Percentiles rank a stretch among this genome's conserved stretches.
Evolutionary conservation across 805 yeast species (phyloP).

Genomic region (Hanseniaspora thailandica): DNA sequence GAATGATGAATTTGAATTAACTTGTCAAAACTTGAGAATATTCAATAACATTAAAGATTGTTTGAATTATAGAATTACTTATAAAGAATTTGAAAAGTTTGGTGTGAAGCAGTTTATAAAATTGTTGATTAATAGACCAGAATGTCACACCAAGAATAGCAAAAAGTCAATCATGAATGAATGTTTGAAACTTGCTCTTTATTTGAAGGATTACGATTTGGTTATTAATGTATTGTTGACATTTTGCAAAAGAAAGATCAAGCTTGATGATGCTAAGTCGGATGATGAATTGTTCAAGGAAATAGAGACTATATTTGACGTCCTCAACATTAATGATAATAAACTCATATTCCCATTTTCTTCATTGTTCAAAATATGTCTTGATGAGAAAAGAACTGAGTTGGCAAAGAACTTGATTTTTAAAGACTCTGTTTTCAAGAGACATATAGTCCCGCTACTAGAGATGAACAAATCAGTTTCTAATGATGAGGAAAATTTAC

Average conservation of each 20-base stretch:
- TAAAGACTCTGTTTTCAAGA: conserved; percentile 46
- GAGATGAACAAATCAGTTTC: conserved; percentile 52
- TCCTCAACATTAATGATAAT: conserved; percentile 21
- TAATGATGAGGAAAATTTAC: conserved; percentile 49
- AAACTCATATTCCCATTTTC: conserved; percentile 41
- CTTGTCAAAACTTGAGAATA: conserved; percentile 50
- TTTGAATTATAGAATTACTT: conserved; percentile 59
- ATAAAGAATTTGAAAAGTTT: conserved; percentile 37
- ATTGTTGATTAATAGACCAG: conserved; percentile 30
- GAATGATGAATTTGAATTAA: conserved; percentile 51
- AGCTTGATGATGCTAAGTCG: conserved; percentile 37
- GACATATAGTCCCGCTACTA: conserved; percentile 52
- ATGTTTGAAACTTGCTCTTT: conserved; percentile 49
- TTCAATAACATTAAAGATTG: conserved; percentile 55
- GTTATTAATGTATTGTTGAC: conserved; percentile 43
- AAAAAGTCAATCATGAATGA: conserved; percentile 45
- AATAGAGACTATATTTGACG: conserved; percentile 33
- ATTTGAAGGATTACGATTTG: conserved; percentile 36
- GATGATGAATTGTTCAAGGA: conserved; percentile 49
- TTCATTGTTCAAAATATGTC: conserved; percentile 51
- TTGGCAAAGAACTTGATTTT: conserved; percentile 58
- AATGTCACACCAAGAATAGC: conserved; percentile 27
- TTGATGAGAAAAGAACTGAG: conserved; percentile 66
- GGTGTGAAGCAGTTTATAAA: conserved; percentile 49
- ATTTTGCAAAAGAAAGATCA: conserved; percentile 73